Percentiles rank a stretch among this genome's conserved stretches.
phyloP scores from a whole-genome alignment of 2,329 filamentous ascomycete genomes.

The Ophiocordyceps sinensis region DNA sequence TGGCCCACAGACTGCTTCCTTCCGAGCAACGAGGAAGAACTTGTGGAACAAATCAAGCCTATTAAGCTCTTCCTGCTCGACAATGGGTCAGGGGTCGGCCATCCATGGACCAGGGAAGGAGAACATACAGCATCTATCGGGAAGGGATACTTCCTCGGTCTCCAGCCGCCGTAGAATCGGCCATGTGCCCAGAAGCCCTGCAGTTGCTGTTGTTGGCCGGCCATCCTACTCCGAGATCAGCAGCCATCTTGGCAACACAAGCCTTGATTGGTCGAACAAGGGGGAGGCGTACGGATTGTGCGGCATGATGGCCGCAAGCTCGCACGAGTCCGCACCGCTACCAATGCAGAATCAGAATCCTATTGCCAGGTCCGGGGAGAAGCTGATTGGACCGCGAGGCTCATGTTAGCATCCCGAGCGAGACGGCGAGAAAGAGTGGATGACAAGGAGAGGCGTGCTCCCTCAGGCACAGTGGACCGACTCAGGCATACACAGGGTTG shows the following conservation, averaged over 20 bases:
- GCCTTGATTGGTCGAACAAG: too few relatives aligned
- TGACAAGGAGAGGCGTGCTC: not conserved
- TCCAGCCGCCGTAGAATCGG: slow-evolving; percentile 54
- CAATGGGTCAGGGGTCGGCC: not conserved
- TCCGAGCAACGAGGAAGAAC: slow-evolving; percentile 52
- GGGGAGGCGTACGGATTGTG: too few relatives aligned
- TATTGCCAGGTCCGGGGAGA: too few relatives aligned
- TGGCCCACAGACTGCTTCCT: slow-evolving; percentile 17
- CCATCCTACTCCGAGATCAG: too few relatives aligned
- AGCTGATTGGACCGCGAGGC: too few relatives aligned
- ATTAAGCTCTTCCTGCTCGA: slow-evolving; percentile 50
- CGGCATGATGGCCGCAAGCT: too few relatives aligned
- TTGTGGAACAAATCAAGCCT: slow-evolving; percentile 74
- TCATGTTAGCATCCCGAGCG: too few relatives aligned
- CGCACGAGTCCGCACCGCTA: too few relatives aligned
- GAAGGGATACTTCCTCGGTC: slow-evolving; percentile 56
- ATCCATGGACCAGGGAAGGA: not conserved
- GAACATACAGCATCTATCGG: slow-evolving; percentile 58
- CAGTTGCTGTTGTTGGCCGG: not conserved
- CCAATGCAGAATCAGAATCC: too few relatives aligned
- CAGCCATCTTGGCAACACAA: too few relatives aligned
- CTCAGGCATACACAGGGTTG: not conserved
- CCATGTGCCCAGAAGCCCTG: slow-evolving; percentile 43
- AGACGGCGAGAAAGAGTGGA: too few relatives aligned
- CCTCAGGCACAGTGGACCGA: not conserved